Evolutionary conservation across 1,284 basidiomycete genomes (phyloP), one percentile per base, ranked within the genome.

Genomic region (Rhodotorula glutinis): DNA sequence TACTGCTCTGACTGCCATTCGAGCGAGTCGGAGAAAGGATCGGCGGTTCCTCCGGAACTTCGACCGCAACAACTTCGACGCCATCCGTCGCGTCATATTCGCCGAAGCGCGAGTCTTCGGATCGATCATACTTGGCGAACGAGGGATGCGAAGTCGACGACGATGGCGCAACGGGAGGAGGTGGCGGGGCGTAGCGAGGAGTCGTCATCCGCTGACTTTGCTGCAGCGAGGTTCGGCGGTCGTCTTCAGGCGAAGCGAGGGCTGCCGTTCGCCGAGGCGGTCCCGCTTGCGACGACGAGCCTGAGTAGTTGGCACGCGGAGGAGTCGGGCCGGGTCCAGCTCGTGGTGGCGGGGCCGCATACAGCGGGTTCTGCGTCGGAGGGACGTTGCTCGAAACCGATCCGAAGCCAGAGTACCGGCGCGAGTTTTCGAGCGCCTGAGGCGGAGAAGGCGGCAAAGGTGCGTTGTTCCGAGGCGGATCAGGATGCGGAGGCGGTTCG

Each of bases 261-360:
- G 63, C 63, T 4, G 63, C 63, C 8, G 63, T 64, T 21, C 63
- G 44, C 2, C 63, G 57, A 11, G 63, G 44, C 0, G 63, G 60
- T 14, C 29, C 29, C 17, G 60, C 29, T 7, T 29, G 27, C 10
- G 58, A 8, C 4, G 58, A 25, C 25, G 58, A 49, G 7, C 49
- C 30, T 4, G 41, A 38, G 33, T 2, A 56, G 10, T 17, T 30
- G 23, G 27, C 16, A 19, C 46, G 47, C 25, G 47, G 54, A 7
- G 61, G 49, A 33, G 53, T 49, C 5, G 43, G 33, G 2, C 46
- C 38, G 33, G 54, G 25, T 7, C 13, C 10, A 0, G 56, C 14
- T 41, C 62, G 51, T 8, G 62, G 57, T 0, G 62, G 62, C 2
- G 57, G 63, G 1, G 57, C 27, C 19, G 53, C 62, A 19, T 56